These are phyloP conservation scores for Pythium monospermum DNA, from an alignment of 352 stramenopile genomes.

Conservation along the genomic window DNA sequence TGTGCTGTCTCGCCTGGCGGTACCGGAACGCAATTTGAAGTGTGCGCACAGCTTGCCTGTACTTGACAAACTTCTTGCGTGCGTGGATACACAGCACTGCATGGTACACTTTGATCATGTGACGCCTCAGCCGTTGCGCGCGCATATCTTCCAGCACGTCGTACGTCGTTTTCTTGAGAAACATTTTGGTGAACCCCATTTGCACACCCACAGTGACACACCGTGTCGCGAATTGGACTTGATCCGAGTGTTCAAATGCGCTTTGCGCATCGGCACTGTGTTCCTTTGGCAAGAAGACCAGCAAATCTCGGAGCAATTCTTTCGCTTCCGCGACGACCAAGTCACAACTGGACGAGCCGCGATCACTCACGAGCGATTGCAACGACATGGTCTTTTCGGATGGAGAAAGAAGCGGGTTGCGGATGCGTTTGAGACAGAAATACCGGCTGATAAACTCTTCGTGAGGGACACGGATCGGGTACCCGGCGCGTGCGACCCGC, in stretches of 20 bases:
- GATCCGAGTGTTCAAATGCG: constrained; percentile 63
- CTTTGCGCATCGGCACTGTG: constrained; percentile 74
- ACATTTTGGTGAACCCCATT: constrained; percentile 95
- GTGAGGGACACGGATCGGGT: constrained; percentile 73
- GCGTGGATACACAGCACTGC: constrained; percentile 55
- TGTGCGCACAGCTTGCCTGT: constrained; percentile 41
- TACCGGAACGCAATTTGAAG: constrained; percentile 63
- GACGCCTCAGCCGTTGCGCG: constrained; percentile 45
- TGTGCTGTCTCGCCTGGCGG: constrained; percentile 35
- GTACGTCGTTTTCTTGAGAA: constrained; percentile 90
- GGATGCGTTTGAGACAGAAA: constrained; percentile 55
- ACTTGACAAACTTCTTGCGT: constrained; percentile 51
- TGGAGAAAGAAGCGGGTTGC: constrained; percentile 38
- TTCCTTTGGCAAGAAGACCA: constrained; percentile 88
- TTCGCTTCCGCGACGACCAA: constrained; percentile 53
- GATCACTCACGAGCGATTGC: constrained; percentile 43
- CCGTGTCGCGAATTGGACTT: constrained; percentile 53
- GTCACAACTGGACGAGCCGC: constrained; percentile 28
- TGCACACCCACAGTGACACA: constrained; percentile 76
- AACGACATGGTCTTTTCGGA: constrained; percentile 30
- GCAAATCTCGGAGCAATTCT: constrained; percentile 80
- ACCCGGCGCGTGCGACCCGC: constrained; percentile 78
- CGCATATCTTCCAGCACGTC: constrained; percentile 90
- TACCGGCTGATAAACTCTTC: constrained; percentile 73
- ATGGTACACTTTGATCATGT: constrained; percentile 77